Percentiles rank a stretch among this genome's conserved stretches.
Evolutionary conservation across 345 rosid species (phyloP).

Genomic region (Eucalyptus polybractea): DNA sequence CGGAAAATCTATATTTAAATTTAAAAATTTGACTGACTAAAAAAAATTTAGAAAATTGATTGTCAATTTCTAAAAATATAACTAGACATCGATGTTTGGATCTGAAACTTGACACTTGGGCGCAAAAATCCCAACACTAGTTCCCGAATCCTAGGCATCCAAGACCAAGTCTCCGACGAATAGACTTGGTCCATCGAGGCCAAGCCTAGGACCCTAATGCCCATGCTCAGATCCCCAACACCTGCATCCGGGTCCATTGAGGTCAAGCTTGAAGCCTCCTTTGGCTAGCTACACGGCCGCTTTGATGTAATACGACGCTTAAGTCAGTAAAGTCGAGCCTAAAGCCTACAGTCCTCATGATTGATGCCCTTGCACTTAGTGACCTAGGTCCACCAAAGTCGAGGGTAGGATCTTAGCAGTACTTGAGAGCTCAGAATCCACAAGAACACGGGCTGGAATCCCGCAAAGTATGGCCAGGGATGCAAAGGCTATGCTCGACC

Average conservation of each 20-base stretch:
- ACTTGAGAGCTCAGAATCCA: no score
- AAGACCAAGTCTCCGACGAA: background rate
- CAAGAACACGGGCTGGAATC: no score
- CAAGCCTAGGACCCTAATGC: background rate
- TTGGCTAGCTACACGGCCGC: no score
- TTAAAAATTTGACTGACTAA: fast-evolving
- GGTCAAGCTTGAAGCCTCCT: background rate
- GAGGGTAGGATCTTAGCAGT: background rate
- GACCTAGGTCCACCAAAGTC: background rate
- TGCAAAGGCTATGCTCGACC: background rate
- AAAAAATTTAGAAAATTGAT: no score
- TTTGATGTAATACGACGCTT: no score
- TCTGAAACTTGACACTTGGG: fast-evolving
- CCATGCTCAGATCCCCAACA: background rate
- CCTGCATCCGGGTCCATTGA: fast-evolving
- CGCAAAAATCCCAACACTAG: background rate
- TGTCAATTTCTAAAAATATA: background rate
- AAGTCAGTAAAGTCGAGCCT: background rate
- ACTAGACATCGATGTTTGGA: background rate
- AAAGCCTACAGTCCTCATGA: background rate
- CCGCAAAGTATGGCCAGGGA: no score
- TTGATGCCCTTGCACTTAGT: background rate
- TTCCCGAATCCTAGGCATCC: fast-evolving
- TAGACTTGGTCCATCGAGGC: background rate
- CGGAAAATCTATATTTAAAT: background rate